phyloP scores from a whole-genome alignment of 2,329 filamentous ascomycete species.

The Allantophomopsis lycopodina region DNA sequence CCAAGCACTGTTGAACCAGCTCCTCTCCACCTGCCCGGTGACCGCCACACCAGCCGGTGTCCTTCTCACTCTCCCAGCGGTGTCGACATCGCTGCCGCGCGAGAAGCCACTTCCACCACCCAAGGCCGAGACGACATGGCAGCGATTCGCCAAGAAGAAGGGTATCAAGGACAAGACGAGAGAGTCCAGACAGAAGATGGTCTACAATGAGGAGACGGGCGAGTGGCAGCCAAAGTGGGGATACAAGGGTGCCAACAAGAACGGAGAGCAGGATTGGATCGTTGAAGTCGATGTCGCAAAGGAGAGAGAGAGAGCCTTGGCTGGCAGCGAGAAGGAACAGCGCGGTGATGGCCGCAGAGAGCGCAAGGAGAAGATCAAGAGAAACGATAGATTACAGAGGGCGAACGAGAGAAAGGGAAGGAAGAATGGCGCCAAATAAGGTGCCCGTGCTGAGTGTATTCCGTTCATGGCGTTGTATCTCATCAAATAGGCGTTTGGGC shows the following conservation, averaged over 20 bases:
- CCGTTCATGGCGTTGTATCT: not conserved
- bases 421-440: slow-evolving; percentile 9
- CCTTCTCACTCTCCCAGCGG: slow-evolving; percentile 61
- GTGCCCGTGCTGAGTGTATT: not conserved
- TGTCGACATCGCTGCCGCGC: slow-evolving; percentile 62
- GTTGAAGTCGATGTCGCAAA: slow-evolving; percentile 80
- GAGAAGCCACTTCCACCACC: slow-evolving; percentile 72
- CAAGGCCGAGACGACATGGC: slow-evolving; percentile 85
- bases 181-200: slow-evolving; percentile 62
- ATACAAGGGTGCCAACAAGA: slow-evolving; percentile 82
- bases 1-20: slow-evolving; percentile 86
- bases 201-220: slow-evolving; percentile 71
- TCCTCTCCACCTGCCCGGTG: slow-evolving; percentile 78
- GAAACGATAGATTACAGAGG: slow-evolving; percentile 57
- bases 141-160: slow-evolving; percentile 92
- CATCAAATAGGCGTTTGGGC: slow-evolving; percentile 1
- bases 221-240: slow-evolving; percentile 95
- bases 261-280: slow-evolving; percentile 71
- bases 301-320: slow-evolving; percentile 48
- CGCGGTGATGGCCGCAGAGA: slow-evolving; percentile 48
- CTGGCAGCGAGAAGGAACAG: slow-evolving; percentile 30
- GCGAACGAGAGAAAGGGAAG: slow-evolving; percentile 42
- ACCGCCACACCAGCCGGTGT: slow-evolving; percentile 56
- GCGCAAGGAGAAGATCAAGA: slow-evolving; percentile 54
- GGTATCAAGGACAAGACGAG: slow-evolving; percentile 83